Conservation (phyloP, 2,329 filamentous ascomycete species). For the Remersonia thermophila region DNA sequence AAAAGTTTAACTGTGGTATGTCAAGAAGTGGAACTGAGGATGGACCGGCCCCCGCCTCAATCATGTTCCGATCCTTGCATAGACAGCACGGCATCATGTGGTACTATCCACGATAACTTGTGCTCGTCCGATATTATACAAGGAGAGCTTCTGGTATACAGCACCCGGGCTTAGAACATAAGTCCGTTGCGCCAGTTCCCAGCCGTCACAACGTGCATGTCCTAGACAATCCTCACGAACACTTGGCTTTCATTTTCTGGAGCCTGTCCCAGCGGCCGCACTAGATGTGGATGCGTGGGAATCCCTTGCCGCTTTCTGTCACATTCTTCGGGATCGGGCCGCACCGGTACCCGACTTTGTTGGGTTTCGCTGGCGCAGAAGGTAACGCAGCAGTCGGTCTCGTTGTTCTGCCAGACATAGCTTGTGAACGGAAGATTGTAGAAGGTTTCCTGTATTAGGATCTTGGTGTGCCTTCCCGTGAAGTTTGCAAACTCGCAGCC, state of each 20-base stretch:
- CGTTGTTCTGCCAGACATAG: constrained; percentile 19
- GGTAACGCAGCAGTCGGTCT: constrained; percentile 18
- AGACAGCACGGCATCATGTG: no score
- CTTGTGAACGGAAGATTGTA: constrained; percentile 16
- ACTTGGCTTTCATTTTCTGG: neutral
- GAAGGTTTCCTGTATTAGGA: constrained; percentile 18
- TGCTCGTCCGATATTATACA: no score
- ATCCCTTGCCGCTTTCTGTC: constrained; percentile 1
- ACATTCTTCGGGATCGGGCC: constrained; percentile 10
- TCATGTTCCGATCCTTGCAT: no score
- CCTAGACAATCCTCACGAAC: neutral
- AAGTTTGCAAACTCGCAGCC: constrained; percentile 19
- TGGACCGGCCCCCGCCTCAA: no score
- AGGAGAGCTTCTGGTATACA: no score
- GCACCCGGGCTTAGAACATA: no score
- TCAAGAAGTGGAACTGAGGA: no score
- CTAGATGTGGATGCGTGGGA: constrained; percentile 12
- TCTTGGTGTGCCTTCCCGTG: constrained; percentile 14
- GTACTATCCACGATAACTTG: no score
- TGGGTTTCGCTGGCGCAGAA: constrained; percentile 18
- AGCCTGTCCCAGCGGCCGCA: constrained; percentile 9
- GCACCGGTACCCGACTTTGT: constrained; percentile 19
- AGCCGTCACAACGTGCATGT: no score
- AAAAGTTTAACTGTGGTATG: no score
- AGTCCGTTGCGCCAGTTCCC: no score